Conservation (phyloP, 192 early-diverging fungal species). For the Dissophora globulifera region DNA sequence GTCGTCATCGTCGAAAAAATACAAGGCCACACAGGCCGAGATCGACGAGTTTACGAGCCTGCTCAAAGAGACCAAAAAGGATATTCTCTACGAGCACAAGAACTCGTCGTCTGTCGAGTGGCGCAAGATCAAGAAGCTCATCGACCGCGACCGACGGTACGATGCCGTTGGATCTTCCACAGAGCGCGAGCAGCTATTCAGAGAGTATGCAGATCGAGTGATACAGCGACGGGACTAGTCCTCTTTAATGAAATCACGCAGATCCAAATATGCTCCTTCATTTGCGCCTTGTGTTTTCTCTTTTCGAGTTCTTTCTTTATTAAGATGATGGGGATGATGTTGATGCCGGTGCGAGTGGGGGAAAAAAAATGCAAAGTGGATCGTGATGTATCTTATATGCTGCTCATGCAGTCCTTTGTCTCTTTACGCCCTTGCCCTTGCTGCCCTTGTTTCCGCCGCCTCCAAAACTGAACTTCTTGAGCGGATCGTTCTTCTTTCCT, state of each 20-base stretch:
- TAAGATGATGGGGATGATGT: constrained; percentile 8
- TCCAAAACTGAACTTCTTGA: constrained; percentile 50
- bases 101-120: constrained; percentile 65
- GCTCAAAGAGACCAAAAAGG: constrained; percentile 61
- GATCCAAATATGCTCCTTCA: background rate
- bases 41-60: constrained; percentile 70
- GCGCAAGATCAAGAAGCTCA: constrained; percentile 71
- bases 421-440: constrained; percentile 39
- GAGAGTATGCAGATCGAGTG: constrained; percentile 62
- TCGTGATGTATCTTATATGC: too few species aligned
- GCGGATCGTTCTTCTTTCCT: constrained; percentile 53
- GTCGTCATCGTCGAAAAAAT: constrained; percentile 23
- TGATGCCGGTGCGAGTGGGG: too few species aligned
- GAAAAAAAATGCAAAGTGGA: constrained; percentile 2
- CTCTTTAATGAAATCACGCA: too few species aligned
- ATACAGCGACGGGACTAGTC: constrained; percentile 44
- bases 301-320: too few species aligned
- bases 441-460: constrained; percentile 33
- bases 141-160: constrained; percentile 75
- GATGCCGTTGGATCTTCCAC: constrained; percentile 69
- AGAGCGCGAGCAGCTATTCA: constrained; percentile 75
- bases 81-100: constrained; percentile 58
- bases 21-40: constrained; percentile 54
- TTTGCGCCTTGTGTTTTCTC: constrained; percentile 7
- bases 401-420: constrained; percentile 48